Conservation (phyloP, 2,329 filamentous ascomycete species). For the Verticillium albo-atrum region DNA sequence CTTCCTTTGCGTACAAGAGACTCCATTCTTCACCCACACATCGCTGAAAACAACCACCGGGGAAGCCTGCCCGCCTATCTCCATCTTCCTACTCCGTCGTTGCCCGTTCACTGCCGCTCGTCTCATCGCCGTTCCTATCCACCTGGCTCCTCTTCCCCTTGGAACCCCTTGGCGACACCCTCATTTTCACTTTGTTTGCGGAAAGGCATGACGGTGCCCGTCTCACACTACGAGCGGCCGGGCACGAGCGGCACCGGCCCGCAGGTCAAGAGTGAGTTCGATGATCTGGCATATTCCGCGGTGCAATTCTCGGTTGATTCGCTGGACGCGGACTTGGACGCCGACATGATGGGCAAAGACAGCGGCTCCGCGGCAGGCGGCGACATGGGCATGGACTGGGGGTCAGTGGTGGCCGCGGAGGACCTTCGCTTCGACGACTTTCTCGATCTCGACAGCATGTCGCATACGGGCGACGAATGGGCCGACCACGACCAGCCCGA, state of each 20-base stretch:
- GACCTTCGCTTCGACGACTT: constrained; percentile 22
- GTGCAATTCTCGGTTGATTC: constrained; percentile 10
- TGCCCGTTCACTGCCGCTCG: constrained; percentile 6
- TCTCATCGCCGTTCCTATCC: background rate
- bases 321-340: constrained; percentile 8
- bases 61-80: background rate
- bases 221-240: constrained; percentile 12
- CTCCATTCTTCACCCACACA: constrained; percentile 10
- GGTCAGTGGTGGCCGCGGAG: background rate
- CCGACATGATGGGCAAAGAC: background rate
- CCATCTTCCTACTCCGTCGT: background rate
- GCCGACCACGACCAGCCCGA: constrained; percentile 8
- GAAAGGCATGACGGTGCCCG: constrained; percentile 10
- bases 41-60: constrained; percentile 3
- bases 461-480: constrained; percentile 8
- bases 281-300: background rate
- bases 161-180: background rate
- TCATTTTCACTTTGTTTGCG: constrained; percentile 4
- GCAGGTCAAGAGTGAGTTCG: constrained; percentile 1
- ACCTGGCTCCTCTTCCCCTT: background rate
- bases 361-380: background rate
- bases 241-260: constrained; percentile 8
- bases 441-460: constrained; percentile 15
- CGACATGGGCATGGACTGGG: background rate
- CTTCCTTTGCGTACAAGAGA: constrained; percentile 9